Conservation (phyloP, 305 asterid species). For the Solanum chacoense region DNA sequence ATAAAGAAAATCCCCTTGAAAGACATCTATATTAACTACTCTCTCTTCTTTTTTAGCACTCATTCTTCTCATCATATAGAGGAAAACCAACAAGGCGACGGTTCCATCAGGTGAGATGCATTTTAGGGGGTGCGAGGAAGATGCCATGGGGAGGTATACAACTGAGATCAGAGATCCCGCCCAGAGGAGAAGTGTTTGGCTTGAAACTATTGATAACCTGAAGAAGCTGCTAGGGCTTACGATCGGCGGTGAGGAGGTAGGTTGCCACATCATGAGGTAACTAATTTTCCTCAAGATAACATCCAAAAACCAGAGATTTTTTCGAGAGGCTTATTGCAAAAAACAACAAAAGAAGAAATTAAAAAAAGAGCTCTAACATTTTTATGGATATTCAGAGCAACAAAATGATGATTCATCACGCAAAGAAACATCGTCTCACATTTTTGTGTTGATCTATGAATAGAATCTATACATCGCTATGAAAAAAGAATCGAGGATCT, state of each 20-base stretch:
- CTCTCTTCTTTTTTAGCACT: neutral
- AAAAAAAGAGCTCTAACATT: neutral
- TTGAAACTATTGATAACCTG: neutral
- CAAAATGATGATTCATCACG: neutral
- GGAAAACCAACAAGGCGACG: neutral
- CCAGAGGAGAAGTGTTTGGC: neutral
- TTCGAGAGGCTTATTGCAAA: neutral
- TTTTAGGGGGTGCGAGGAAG: neutral
- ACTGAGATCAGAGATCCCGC: neutral
- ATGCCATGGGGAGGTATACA: neutral
- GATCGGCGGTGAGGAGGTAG: neutral
- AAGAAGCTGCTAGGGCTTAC: neutral
- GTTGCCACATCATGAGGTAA: neutral
- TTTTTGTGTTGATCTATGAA: neutral
- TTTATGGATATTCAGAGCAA: neutral
- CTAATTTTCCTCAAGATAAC: neutral
- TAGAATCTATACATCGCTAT: neutral
- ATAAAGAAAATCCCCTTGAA: neutral
- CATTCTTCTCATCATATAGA: neutral
- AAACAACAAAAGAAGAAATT: neutral
- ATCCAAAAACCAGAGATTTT: neutral
- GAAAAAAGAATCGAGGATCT: neutral
- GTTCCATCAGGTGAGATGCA: neutral
- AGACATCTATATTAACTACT: neutral
- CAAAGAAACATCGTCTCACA: neutral